phyloP scores from a whole-genome alignment of 805 yeast species.

The Brettanomyces anomalus region DNA sequence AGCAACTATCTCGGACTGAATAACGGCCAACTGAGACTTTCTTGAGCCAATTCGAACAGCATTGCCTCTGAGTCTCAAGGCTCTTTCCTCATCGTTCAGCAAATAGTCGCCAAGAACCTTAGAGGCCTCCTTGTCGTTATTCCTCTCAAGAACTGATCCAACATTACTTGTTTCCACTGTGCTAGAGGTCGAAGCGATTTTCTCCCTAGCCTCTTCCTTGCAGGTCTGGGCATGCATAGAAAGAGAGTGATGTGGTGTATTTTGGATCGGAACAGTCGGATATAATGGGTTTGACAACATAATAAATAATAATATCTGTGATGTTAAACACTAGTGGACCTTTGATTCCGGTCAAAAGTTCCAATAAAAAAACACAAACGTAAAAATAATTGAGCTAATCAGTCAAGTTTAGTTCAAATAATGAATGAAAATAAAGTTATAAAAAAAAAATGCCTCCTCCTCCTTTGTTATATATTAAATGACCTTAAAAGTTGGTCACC shows the following conservation, averaged over 20 bases:
- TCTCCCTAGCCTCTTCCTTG: not conserved
- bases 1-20: conserved; percentile 73
- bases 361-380: no score
- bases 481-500: no score
- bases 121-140: not conserved
- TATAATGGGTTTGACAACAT: conserved; percentile 3
- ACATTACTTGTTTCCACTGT: not conserved
- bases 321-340: no score
- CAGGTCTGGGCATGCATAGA: not conserved
- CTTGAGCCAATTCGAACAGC: conserved; percentile 70
- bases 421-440: no score
- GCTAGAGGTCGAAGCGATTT: not conserved
- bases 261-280: not conserved
- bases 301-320: not conserved
- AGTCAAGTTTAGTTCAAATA: no score
- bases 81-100: conserved; percentile 1
- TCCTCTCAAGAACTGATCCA: conserved; percentile 1
- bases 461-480: no score
- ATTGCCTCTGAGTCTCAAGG: conserved; percentile 1
- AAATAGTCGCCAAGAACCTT: conserved; percentile 1
- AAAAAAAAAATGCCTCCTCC: no score
- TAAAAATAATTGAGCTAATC: no score
- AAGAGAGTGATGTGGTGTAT: not conserved
- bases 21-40: conserved; percentile 77
- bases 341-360: no score